A percentile compares a stretch with the other conserved stretches of the same genome.
Evolutionary conservation across 768 basidiomycete species (phyloP).

Genomic region (Tephrocybe sp.): DNA sequence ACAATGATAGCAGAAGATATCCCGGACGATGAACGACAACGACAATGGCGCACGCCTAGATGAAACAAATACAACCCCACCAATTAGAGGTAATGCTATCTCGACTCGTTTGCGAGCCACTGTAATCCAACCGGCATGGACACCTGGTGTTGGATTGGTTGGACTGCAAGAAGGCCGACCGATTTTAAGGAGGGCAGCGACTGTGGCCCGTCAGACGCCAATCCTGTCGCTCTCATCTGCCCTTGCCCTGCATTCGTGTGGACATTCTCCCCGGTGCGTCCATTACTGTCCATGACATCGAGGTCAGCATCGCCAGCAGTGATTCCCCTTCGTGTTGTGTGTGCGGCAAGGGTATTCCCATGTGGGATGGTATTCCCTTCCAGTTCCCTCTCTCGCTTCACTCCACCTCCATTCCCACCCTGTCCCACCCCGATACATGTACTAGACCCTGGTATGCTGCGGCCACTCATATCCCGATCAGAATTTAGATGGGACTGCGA

Average conservation of each 20-base stretch:
- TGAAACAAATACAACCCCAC: conserved; percentile 1
- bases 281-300: conserved; percentile 11
- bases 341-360: not conserved
- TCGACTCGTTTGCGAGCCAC: conserved; percentile 67
- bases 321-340: conserved; percentile 10
- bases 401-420: conserved; percentile 22
- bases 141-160: conserved; percentile 15
- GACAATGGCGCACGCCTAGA: conserved; percentile 1
- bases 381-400: conserved; percentile 22
- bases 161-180: conserved; percentile 53
- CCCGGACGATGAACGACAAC: conserved; percentile 2
- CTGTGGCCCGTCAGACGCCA: conserved; percentile 30
- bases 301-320: conserved; percentile 15
- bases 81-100: conserved; percentile 22
- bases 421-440: conserved; percentile 20
- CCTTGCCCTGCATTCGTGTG: conserved; percentile 6
- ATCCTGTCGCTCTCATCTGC: conserved; percentile 10
- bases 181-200: conserved; percentile 73
- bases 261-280: too few species aligned
- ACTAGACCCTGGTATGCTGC: conserved; percentile 19
- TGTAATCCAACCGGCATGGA: conserved; percentile 63
- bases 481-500: conserved; percentile 12
- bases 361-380: conserved; percentile 13
- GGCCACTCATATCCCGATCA: conserved; percentile 18
- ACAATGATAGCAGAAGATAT: conserved; percentile 6